These are phyloP conservation scores for Xylaria polymorpha DNA, from an alignment of 2,329 filamentous ascomycete species.

Conservation along the genomic window DNA sequence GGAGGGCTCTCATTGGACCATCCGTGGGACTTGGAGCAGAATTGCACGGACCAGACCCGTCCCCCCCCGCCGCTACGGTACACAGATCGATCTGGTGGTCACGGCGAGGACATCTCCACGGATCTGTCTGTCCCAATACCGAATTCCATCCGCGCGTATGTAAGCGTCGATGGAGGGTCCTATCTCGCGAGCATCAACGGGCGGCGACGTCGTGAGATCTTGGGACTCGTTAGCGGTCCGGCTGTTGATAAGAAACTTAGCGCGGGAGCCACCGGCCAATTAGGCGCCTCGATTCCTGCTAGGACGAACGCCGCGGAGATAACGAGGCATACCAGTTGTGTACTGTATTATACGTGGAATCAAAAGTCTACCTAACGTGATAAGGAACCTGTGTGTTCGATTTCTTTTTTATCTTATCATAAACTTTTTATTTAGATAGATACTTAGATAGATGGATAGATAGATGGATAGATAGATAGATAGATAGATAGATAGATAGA, in stretches of 20 bases:
- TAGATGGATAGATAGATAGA: not conserved
- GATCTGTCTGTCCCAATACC: conserved; percentile 20
- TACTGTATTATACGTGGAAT: conserved; percentile 7
- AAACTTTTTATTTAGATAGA: conserved; percentile 19
- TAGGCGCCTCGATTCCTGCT: not conserved
- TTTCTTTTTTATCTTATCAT: not conserved
- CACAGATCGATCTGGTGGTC: conserved; percentile 3
- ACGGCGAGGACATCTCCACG: conserved; percentile 35
- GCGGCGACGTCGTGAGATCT: conserved; percentile 15
- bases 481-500: not conserved
- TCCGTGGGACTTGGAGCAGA: conserved; percentile 5
- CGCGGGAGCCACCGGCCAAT: conserved; percentile 22
- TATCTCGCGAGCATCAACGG: not conserved
- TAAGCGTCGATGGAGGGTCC: not conserved
- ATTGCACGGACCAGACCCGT: not conserved
- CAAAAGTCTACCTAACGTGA: not conserved
- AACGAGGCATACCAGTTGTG: conserved; percentile 7
- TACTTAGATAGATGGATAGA: not conserved
- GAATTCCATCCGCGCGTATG: conserved; percentile 21
- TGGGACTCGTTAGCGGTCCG: conserved; percentile 12
- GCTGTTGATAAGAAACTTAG: conserved; percentile 27
- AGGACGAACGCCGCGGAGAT: conserved; percentile 30
- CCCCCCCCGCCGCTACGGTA: not conserved
- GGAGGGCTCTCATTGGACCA: conserved; percentile 20
- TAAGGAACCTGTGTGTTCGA: not conserved